phyloP scores from a whole-genome alignment of 805 yeast species.

The Cyberlindnera euphorbiae region DNA sequence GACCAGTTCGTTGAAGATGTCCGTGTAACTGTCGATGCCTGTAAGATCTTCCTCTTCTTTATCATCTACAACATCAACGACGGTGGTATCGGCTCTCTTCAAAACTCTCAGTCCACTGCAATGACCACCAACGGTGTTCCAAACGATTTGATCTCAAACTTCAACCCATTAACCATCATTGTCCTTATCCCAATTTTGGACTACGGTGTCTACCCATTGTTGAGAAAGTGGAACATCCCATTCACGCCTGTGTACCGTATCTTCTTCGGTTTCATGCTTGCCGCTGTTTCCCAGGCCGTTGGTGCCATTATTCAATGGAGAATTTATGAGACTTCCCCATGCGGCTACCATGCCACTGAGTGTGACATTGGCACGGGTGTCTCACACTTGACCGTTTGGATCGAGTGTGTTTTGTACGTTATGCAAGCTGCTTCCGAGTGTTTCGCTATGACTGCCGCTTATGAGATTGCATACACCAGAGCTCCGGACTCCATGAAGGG shows the following conservation, averaged over 20 bases:
- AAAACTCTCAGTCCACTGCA: slow-evolving; percentile 53
- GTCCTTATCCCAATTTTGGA: slow-evolving; percentile 72
- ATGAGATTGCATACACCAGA: slow-evolving; percentile 80
- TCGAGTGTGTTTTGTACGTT: slow-evolving; percentile 62
- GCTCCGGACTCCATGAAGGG: slow-evolving; percentile 58
- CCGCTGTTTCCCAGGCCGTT: slow-evolving; percentile 31
- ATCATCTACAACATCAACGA: slow-evolving; percentile 73
- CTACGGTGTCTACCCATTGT: slow-evolving; percentile 47
- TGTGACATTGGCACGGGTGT: slow-evolving; percentile 35
- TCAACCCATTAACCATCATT: slow-evolving; percentile 71
- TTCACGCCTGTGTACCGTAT: slow-evolving; percentile 72
- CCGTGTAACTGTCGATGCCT: slow-evolving; percentile 57
- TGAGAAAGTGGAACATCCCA: slow-evolving; percentile 43
- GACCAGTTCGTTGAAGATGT: slow-evolving; percentile 75
- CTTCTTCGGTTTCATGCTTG: slow-evolving; percentile 63
- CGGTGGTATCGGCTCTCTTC: slow-evolving; percentile 50
- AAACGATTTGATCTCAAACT: slow-evolving; percentile 71
- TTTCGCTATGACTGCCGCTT: slow-evolving; percentile 74
- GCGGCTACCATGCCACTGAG: slow-evolving; percentile 57
- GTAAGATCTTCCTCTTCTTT: slow-evolving; percentile 66
- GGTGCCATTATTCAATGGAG: slow-evolving; percentile 59
- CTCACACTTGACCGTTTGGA: slow-evolving; percentile 54
- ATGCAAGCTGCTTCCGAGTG: slow-evolving; percentile 76
- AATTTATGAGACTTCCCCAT: slow-evolving; percentile 69
- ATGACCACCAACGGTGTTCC: slow-evolving; percentile 77